Percentiles rank a stretch among this genome's conserved stretches.
Conservation (phyloP, 2,329 filamentous ascomycete species). For the Pseudogymnoascus pannorum region DNA sequence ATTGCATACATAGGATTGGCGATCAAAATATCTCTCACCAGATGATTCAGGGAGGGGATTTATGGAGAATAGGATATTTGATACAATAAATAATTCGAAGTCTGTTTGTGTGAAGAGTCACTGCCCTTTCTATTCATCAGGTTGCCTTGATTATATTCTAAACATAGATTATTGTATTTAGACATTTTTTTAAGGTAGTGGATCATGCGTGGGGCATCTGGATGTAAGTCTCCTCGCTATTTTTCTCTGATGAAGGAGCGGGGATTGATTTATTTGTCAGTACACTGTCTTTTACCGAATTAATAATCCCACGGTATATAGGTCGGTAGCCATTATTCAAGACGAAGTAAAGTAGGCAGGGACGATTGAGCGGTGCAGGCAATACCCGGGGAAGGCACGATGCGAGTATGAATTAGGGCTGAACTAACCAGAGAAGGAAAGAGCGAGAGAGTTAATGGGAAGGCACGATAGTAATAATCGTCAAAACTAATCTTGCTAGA, state of each 20-base stretch:
- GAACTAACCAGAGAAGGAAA: neutral
- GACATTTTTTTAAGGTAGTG: neutral
- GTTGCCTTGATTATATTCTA: neutral
- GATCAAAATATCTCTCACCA: neutral
- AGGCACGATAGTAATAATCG: neutral
- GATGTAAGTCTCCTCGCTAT: neutral
- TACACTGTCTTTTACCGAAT: too few species aligned
- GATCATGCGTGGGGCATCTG: neutral
- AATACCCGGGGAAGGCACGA: neutral
- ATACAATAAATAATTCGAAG: neutral
- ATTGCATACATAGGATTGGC: conserved; percentile 1
- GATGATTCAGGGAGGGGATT: neutral
- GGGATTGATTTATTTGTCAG: too few species aligned
- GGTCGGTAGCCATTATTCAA: neutral
- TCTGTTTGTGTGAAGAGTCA: neutral
- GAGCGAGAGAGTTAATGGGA: neutral
- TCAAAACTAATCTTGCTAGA: neutral
- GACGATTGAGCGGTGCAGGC: neutral
- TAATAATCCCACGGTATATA: too few species aligned
- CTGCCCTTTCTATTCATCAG: neutral
- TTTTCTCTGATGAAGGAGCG: too few species aligned
- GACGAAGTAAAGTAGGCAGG: neutral
- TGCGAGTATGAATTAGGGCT: neutral
- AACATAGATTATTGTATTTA: neutral
- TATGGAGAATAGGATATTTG: neutral